These are phyloP conservation scores for Rosa multiflora DNA, from an alignment of 306 rosid species.

Conservation along the genomic window DNA sequence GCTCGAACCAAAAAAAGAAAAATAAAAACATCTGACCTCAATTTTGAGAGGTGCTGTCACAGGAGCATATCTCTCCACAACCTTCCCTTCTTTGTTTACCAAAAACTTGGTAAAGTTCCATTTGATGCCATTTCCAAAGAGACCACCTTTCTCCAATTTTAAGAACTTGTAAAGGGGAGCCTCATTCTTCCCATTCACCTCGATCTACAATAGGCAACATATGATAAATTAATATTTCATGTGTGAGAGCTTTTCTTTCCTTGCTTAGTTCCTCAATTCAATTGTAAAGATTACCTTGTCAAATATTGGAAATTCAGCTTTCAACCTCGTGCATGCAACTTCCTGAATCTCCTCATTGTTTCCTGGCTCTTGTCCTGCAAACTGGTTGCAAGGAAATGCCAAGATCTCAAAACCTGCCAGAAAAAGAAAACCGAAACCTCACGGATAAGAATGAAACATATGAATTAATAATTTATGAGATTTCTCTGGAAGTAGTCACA, in stretches of 20 bases:
- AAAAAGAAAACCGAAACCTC: neutral
- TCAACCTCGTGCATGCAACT: conserved; percentile 69
- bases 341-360: conserved; percentile 73
- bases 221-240: neutral
- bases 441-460: neutral
- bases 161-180: conserved; percentile 70
- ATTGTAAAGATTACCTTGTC: conserved; percentile 62
- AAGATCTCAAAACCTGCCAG: conserved; percentile 71
- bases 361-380: conserved; percentile 88
- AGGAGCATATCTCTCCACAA: conserved; percentile 87
- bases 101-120: conserved; percentile 97
- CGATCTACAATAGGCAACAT: conserved; percentile 40
- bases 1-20: neutral
- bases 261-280: conserved; percentile 3
- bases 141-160: conserved; percentile 66
- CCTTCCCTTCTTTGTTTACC: conserved; percentile 76
- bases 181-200: conserved; percentile 79
- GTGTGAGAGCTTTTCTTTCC: neutral
- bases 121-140: conserved; percentile 81
- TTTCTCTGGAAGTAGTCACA: conserved; percentile 14
- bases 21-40: conserved; percentile 51
- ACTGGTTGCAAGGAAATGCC: conserved; percentile 99
- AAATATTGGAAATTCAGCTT: conserved; percentile 85
- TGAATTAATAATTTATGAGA: neutral
- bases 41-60: conserved; percentile 78